Base-by-base conservation (phyloP, 495 filamentous ascomycete genomes). In the Friedmanniomyces endolithicus region DNA sequence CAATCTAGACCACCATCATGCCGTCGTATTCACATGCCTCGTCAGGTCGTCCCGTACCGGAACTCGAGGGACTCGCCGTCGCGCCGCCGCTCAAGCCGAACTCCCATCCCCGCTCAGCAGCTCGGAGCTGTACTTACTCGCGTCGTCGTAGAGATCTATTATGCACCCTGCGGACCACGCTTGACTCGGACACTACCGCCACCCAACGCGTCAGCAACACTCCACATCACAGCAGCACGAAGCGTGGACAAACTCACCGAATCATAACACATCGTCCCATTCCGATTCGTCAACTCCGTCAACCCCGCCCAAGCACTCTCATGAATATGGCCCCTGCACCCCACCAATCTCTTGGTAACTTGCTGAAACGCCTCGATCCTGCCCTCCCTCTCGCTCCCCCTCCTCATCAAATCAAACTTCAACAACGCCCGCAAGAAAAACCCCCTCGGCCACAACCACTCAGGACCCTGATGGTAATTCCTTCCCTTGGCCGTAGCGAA, bases 371-470 rank as follows among this genome's bases (percentile, higher is more conserved):
- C 84, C 71, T 96, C 94, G 7, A 84, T 83, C 39, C 83, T 77
- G 48, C 78, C 78, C 59, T 78, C 81, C 52, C 22, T 11, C 20
- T 78, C 75, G 17, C 74, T 80, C 33, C 76, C 76, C 25, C 87
- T 74, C 6, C 90, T 74, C 71, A 78, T 75, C 39, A 96, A 73
- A 68, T 95, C 90, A 64, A 97, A 96, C 66, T 86, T 84, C 49
- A 97, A 72, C 53, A 99, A 71, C 0, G 94, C 94, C 34, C 94
- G 78, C 16, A 96, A 74, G 74, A 90, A 97, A 75, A 86, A 99
- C 8, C 94, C 94, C 3, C 86, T 87, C 1, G 89, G 94, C 94
- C 94, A 99, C n/a, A 95, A 73, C 94, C 94, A 99, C 68, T 99
- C 94, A 0, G 94, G 94, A 1, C 94, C 94, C 68, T 97, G 92